phyloP scores from a whole-genome alignment of 805 yeast species.

The Ogataea angusta region DNA sequence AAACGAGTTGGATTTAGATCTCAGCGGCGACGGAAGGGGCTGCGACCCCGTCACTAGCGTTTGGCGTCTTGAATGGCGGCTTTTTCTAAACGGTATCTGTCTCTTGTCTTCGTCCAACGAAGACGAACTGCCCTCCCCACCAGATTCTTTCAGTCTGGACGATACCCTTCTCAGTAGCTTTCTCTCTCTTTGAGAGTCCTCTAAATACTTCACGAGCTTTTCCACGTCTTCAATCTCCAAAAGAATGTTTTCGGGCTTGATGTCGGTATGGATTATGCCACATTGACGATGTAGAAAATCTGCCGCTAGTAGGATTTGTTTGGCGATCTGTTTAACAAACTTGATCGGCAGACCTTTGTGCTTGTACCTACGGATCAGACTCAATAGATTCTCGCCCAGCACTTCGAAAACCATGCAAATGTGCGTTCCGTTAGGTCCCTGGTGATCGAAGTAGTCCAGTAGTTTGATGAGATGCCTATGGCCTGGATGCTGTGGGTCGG shows the following conservation, averaged over 20 bases:
- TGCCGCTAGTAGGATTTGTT: constrained; percentile 51
- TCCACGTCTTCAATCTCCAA: constrained; percentile 54
- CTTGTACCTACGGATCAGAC: constrained; percentile 72
- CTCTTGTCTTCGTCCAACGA: constrained; percentile 16
- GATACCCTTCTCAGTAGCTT: constrained; percentile 30
- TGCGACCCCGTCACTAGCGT: constrained; percentile 87
- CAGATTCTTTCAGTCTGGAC: constrained; percentile 21
- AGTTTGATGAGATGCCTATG: constrained; percentile 76
- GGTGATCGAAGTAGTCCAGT: constrained; percentile 79
- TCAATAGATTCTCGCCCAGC: constrained; percentile 86
- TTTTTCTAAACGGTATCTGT: constrained; percentile 27
- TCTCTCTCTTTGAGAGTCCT: constrained; percentile 37
- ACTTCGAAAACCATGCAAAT: constrained; percentile 98
- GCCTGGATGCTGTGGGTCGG: constrained; percentile 71
- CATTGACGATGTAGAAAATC: constrained; percentile 60
- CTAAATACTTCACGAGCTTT: constrained; percentile 43
- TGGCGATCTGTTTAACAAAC: constrained; percentile 55
- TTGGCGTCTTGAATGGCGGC: constrained; percentile 56
- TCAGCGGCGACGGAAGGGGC: constrained; percentile 85
- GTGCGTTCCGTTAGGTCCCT: constrained; percentile 90
- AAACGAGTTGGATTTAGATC: constrained; percentile 42
- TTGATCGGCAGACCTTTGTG: constrained; percentile 47
- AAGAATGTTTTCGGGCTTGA: constrained; percentile 70
- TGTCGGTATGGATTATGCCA: constrained; percentile 71
- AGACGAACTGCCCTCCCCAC: constrained; percentile 11